A percentile compares a stretch with the other conserved stretches of the same genome.
phyloP scores from a whole-genome alignment of 441 rosid genomes.

The Populus hybrid region DNA sequence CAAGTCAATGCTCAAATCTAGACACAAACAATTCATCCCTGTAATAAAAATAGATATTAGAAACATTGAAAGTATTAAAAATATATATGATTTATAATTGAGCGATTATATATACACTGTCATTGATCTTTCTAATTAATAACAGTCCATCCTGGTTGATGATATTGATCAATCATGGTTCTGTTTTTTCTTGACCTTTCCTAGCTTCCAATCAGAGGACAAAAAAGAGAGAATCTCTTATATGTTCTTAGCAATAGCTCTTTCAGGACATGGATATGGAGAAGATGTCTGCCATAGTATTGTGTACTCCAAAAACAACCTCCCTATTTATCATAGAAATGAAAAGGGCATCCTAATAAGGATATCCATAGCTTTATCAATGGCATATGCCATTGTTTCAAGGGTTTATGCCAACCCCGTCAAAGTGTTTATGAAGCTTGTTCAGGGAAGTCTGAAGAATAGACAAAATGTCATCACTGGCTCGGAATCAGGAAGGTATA shows the following conservation, averaged over 20 bases:
- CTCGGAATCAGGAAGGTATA: not conserved
- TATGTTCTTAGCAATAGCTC: not conserved
- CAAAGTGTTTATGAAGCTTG: not conserved
- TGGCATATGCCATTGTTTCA: constrained; percentile 1
- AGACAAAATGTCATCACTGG: not conserved
- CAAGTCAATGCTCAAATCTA: too few species aligned
- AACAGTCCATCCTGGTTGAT: too few species aligned
- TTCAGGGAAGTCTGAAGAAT: not conserved
- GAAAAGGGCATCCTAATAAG: not conserved
- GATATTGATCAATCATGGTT: too few species aligned
- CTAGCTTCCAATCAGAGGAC: constrained; percentile 9
- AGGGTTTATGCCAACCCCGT: not conserved
- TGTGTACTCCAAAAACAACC: not conserved
- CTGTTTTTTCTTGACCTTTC: constrained; percentile 1
- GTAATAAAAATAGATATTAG: too few species aligned
- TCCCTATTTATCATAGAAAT: not conserved
- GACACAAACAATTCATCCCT: too few species aligned
- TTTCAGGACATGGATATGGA: not conserved
- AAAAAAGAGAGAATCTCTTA: not conserved
- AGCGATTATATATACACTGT: too few species aligned
- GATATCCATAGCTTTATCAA: constrained; percentile 3
- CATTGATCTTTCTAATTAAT: too few species aligned
- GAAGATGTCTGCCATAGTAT: not conserved
- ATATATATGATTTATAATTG: too few species aligned
- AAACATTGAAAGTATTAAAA: too few species aligned